Conservation (phyloP, 371 early-diverging fungal species). For the Rhizopus stolonifer region DNA sequence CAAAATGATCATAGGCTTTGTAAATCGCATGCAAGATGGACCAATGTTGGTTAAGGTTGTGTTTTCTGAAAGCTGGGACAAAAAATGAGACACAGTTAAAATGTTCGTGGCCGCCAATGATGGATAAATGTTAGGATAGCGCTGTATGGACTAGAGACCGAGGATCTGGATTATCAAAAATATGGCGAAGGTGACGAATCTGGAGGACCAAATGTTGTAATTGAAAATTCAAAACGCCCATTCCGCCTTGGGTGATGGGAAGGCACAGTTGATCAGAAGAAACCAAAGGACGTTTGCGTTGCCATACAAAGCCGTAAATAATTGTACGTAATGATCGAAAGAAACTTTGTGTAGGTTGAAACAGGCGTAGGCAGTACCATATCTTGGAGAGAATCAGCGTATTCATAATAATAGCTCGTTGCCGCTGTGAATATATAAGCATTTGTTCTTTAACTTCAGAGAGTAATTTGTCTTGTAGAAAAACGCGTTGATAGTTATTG, state of each 20-base stretch:
- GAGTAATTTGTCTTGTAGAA: too few species aligned
- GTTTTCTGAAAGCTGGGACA: background rate
- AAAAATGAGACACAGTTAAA: background rate
- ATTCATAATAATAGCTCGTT: too few species aligned
- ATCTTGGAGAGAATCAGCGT: conserved; percentile 4
- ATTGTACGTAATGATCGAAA: background rate
- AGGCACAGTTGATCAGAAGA: conserved; percentile 1
- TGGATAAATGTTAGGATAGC: background rate
- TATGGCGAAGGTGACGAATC: background rate
- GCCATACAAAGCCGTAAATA: background rate
- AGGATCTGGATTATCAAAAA: background rate
- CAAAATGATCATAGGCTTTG: conserved; percentile 4
- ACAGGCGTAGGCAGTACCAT: conserved; percentile 1
- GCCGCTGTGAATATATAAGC: too few species aligned
- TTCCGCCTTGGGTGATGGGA: conserved; percentile 15
- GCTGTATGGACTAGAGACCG: background rate
- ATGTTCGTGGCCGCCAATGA: background rate
- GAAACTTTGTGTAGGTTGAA: background rate
- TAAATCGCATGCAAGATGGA: background rate
- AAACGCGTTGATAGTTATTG: too few species aligned
- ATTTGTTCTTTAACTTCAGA: too few species aligned
- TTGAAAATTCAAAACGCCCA: conserved; percentile 1
- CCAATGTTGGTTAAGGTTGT: background rate
- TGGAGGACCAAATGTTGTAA: conserved; percentile 5
- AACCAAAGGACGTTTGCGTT: background rate